Conservation (phyloP, 2,329 filamentous ascomycete species). For the Cryphonectria nitschkei region DNA sequence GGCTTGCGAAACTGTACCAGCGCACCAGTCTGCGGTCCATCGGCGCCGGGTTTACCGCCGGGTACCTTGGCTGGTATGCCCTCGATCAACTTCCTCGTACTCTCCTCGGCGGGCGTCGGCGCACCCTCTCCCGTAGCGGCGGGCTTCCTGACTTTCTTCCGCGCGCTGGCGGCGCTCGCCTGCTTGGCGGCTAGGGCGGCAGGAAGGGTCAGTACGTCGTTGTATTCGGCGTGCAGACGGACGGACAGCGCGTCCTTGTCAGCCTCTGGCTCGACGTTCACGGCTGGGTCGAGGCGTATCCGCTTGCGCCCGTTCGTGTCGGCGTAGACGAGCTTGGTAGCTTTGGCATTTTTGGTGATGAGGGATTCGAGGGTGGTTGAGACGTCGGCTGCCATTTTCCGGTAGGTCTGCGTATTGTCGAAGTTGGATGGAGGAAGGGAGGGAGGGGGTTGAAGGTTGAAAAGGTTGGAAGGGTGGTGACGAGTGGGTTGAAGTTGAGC, state of each 20-base stretch:
- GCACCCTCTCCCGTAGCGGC: conserved; percentile 35
- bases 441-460: background rate
- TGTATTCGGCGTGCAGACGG: conserved; percentile 75
- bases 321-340: conserved; percentile 45
- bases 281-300: conserved; percentile 40
- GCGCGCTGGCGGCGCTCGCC: conserved; percentile 63
- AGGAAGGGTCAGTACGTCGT: conserved; percentile 75
- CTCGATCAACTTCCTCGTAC: conserved; percentile 70
- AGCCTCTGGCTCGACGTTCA: conserved; percentile 46
- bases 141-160: conserved; percentile 65
- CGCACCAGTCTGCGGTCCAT: conserved; percentile 39
- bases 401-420: conserved; percentile 17
- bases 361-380: conserved; percentile 41
- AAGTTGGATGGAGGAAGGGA: conserved; percentile 51
- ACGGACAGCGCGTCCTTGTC: conserved; percentile 51
- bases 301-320: conserved; percentile 38
- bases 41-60: conserved; percentile 30
- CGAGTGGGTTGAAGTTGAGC: background rate
- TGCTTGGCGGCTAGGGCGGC: conserved; percentile 79
- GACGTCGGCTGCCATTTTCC: conserved; percentile 37
- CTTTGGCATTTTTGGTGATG: conserved; percentile 47
- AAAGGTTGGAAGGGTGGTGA: background rate
- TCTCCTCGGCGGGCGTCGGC: conserved; percentile 42
- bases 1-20: conserved; percentile 39
- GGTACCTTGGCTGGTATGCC: conserved; percentile 54